Base-by-base conservation (phyloP, 768 basidiomycete genomes). In the Russula griseocarnosa region DNA sequence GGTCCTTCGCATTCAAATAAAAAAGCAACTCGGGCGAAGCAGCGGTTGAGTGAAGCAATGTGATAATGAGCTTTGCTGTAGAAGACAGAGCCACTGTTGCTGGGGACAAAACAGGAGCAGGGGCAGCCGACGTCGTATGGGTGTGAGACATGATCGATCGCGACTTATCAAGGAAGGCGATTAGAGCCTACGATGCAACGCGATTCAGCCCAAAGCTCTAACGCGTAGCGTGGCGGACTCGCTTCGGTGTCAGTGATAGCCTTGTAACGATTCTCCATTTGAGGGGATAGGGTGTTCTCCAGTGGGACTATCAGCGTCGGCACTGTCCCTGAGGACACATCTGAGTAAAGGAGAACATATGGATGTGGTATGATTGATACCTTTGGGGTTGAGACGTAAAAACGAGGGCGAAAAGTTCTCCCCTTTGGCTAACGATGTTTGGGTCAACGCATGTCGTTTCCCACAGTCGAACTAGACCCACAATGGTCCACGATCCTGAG, bases 241-340 rank as follows among this genome's bases (percentile, higher is more conserved):
- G 88, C 92, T 78, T 87, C 86, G 16, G 85, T 82, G 67, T 92
- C 89, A 26, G 85, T 82, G 60, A 95, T 75, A 3, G 90, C 86
- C 70, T 90, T 88, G 78, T 90, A 95, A 49, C 88, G 83, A 68
- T 84, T 88, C 69, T 91, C 89, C 28, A 85, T 80, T 20, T 87
- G 90, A 3, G 81, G 77, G 0, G 81, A 74, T 10, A 93, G 79
- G 5, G 90, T 88, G 67, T 88, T 86, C 67, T 85, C 76, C 13
- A 92, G 78, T 0, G 93, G 93, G n/a, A 94, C 93, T 30, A 94
- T 85, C 56, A 94, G 76, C 3, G 88, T 89, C 13, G 93, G 93
- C 5, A 94, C 82, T 26, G 87, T 90, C 8, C 84, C 90, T 92
- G 68, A 59, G n/a, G 53, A 66, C 34, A 26, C 11, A 6, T n/a